Percentiles rank a stretch among this genome's conserved stretches.
Evolutionary conservation across 2,329 filamentous ascomycete genomes (phyloP).

Genomic region (Pezicula radicicola): DNA sequence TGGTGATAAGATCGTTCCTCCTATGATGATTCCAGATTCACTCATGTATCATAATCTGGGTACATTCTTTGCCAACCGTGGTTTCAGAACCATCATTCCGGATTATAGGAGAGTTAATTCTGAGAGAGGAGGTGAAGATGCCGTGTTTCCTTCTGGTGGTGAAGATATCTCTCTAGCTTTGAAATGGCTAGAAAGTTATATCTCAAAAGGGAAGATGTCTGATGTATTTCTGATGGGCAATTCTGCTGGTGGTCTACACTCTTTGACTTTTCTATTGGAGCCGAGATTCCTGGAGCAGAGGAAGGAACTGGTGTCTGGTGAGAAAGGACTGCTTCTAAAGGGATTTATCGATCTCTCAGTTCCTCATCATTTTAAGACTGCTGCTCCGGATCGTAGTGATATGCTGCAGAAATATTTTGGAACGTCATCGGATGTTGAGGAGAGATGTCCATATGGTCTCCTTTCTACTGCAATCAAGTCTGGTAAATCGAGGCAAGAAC

Average conservation of each 20-base stretch:
- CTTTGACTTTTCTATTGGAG: constrained; percentile 24
- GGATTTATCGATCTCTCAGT: constrained; percentile 19
- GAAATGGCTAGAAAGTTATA: constrained; percentile 16
- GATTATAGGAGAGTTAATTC: constrained; percentile 26
- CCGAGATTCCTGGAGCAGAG: constrained; percentile 17
- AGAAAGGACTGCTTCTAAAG: constrained; percentile 12
- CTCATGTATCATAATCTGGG: constrained; percentile 27
- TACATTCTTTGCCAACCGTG: constrained; percentile 22
- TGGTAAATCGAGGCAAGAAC: constrained; percentile 15
- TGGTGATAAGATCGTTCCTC: constrained; percentile 20
- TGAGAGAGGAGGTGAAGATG: constrained; percentile 20
- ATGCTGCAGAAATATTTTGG: constrained; percentile 21
- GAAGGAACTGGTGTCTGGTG: constrained; percentile 4
- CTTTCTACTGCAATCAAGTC: constrained; percentile 13
- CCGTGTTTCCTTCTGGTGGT: constrained; percentile 22
- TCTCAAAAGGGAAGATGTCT: constrained; percentile 4
- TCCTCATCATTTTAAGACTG: constrained; percentile 18
- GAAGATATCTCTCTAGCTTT: constrained; percentile 23
- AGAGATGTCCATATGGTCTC: constrained; percentile 15
- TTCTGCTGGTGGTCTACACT: constrained; percentile 27
- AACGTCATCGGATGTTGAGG: constrained; percentile 1
- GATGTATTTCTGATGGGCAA: constrained; percentile 27
- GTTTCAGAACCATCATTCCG: constrained; percentile 20
- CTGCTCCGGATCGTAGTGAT: constrained; percentile 4
- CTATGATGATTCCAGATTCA: constrained; percentile 6